These are phyloP conservation scores for Sonneratia alba DNA, from an alignment of 345 rosid species.

Conservation along the genomic window DNA sequence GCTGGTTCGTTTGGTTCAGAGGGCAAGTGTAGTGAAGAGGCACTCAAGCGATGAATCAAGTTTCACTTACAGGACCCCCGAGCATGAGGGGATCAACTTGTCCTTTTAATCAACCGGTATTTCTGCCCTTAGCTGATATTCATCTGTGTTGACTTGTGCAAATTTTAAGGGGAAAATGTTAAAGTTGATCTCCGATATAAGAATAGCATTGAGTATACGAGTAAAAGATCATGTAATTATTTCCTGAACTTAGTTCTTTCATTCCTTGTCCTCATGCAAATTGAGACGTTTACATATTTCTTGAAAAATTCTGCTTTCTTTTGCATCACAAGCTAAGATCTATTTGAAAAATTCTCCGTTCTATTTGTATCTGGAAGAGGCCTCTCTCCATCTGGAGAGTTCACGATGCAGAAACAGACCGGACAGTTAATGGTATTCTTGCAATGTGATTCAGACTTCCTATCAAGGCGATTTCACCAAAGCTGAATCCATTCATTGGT, in stretches of 20 bases:
- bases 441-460: slow-evolving; percentile 67
- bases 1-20: slow-evolving; percentile 77
- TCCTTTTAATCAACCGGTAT: slow-evolving; percentile 24
- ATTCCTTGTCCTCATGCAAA: not conserved
- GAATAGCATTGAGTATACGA: not conserved
- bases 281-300: not conserved
- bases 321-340: no score
- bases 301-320: not conserved
- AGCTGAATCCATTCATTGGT: slow-evolving; percentile 33
- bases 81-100: slow-evolving; percentile 66
- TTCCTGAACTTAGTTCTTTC: not conserved
- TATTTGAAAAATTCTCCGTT: no score
- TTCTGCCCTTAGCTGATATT: slow-evolving; percentile 5
- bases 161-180: not conserved
- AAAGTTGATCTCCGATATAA: not conserved
- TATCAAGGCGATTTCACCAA: slow-evolving; percentile 58
- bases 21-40: slow-evolving; percentile 81
- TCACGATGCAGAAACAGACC: slow-evolving; percentile 3
- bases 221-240: slow-evolving; percentile 6
- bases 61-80: slow-evolving; percentile 72
- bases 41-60: slow-evolving; percentile 82
- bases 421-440: slow-evolving; percentile 34
- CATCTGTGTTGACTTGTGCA: not conserved
- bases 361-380: no score
- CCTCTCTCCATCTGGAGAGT: not conserved